phyloP scores from a whole-genome alignment of 371 early-diverging fungal species.

The Mucor ambiguus region DNA sequence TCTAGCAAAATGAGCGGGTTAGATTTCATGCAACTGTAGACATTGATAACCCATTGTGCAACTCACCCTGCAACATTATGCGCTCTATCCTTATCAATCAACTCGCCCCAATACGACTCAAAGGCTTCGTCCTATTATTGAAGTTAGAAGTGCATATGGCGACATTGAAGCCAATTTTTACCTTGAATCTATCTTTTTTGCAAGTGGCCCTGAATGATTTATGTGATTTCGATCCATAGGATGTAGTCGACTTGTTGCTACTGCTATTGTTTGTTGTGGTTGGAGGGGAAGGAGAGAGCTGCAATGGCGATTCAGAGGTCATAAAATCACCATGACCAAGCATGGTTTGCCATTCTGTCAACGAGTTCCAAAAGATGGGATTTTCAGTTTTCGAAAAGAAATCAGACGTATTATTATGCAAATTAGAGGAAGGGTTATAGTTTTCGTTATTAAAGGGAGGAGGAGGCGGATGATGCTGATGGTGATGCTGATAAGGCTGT shows the following conservation, averaged over 20 bases:
- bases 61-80: slow-evolving; percentile 54
- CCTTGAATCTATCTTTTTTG: slow-evolving; percentile 20
- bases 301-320: slow-evolving; percentile 11
- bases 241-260: slow-evolving; percentile 12
- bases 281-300: slow-evolving; percentile 12
- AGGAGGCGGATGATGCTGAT: neutral
- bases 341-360: slow-evolving; percentile 46
- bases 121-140: slow-evolving; percentile 36
- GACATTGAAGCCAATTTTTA: neutral
- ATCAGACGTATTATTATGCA: slow-evolving; percentile 15
- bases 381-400: slow-evolving; percentile 43
- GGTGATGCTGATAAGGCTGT: neutral
- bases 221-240: slow-evolving; percentile 1
- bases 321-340: slow-evolving; percentile 29
- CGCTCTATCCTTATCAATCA: slow-evolving; percentile 45
- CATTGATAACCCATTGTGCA: neutral
- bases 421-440: slow-evolving; percentile 2
- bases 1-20: slow-evolving; percentile 15
- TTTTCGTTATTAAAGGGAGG: neutral
- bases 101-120: slow-evolving; percentile 47
- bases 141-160: neutral
- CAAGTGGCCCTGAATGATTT: neutral
- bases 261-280: slow-evolving; percentile 11
- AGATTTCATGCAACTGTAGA: neutral
- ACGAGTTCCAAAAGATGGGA: slow-evolving; percentile 37